These are phyloP conservation scores for Bothriochloa decipiens DNA, from an alignment of 176 grass and related monocot species.

Conservation along the genomic window DNA sequence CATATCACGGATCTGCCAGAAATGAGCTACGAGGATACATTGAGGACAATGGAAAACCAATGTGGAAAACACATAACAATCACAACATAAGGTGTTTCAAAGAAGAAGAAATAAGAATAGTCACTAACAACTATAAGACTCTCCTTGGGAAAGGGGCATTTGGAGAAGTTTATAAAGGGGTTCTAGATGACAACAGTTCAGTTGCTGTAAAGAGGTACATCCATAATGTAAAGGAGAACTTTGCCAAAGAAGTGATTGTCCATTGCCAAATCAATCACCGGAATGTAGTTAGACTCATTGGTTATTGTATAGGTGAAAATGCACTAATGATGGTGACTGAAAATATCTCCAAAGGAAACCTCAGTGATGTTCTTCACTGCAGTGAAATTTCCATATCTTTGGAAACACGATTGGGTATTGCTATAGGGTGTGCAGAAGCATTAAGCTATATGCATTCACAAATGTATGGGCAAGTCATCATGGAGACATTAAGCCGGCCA, in stretches of 20 bases:
- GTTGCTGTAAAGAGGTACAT: constrained; percentile 31
- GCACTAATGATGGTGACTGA: background rate
- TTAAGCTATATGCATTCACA: background rate
- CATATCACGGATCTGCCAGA: background rate
- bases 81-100: constrained; percentile 11
- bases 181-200: background rate
- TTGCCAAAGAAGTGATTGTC: background rate
- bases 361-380: background rate
- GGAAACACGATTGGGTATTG: constrained; percentile 28
- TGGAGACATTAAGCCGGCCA: constrained; percentile 34
- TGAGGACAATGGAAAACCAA: background rate
- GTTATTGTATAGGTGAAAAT: background rate
- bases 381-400: background rate
- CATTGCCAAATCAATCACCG: background rate
- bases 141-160: constrained; percentile 15
- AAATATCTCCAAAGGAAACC: background rate
- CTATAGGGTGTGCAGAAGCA: constrained; percentile 33
- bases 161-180: background rate
- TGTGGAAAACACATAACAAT: background rate
- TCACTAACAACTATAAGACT: constrained; percentile 20
- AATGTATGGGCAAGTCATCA: constrained; percentile 11
- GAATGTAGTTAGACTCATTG: background rate
- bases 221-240: background rate
- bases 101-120: constrained; percentile 13
- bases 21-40: background rate